phyloP scores from a whole-genome alignment of 306 rosid genomes.

The Astragalus membranaceus region DNA sequence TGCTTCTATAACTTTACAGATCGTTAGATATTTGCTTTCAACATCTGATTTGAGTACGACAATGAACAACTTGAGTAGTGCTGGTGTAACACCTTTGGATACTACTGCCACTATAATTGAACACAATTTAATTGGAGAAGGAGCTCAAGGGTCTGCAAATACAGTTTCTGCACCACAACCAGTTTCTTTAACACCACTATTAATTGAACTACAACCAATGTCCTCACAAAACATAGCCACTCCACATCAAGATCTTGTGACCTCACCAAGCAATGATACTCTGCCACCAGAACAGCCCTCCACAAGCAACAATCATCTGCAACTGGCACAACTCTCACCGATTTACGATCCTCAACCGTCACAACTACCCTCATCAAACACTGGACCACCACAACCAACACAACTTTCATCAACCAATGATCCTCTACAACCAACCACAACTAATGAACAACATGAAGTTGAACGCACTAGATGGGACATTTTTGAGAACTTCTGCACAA shows the following conservation, averaged over 20 bases:
- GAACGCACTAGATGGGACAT: neutral
- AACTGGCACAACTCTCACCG: neutral
- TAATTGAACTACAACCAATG: neutral
- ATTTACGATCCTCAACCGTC: no score
- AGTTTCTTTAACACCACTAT: neutral
- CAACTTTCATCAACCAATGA: neutral
- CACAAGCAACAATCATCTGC: neutral
- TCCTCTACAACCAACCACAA: neutral
- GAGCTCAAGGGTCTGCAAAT: neutral
- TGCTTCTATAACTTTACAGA: conserved; percentile 9
- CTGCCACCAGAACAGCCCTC: neutral
- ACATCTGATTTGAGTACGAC: conserved; percentile 5
- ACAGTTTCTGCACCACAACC: neutral
- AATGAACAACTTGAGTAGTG: neutral
- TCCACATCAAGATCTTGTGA: neutral
- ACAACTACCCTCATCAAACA: neutral
- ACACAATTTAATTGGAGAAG: conserved; percentile 7
- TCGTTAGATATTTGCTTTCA: conserved; percentile 20
- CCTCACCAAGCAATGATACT: neutral
- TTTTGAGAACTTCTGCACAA: conserved; percentile 9
- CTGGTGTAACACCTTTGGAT: neutral
- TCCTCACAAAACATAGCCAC: neutral
- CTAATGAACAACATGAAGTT: neutral
- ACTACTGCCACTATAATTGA: neutral
- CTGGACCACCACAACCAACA: neutral